Evolutionary conservation across 2,329 filamentous ascomycete genomes (phyloP).

Genomic region (Penicillium brasilianum): DNA sequence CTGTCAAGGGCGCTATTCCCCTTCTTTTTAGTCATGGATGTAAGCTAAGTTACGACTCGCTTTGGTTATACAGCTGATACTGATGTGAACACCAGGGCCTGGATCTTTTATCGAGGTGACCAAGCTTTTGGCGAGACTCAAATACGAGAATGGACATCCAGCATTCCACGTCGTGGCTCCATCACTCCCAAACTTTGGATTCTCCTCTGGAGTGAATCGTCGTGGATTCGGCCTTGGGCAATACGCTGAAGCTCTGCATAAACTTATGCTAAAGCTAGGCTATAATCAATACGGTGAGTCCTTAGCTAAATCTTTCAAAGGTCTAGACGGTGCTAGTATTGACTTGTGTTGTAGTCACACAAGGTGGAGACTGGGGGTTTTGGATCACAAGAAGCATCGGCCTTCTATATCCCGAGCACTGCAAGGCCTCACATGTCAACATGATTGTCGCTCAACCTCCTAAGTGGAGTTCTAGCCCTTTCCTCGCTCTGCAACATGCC

Average conservation of each 20-base stretch:
- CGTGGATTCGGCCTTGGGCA: slow-evolving; percentile 63
- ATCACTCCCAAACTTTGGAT: slow-evolving; percentile 61
- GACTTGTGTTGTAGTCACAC: slow-evolving; percentile 40
- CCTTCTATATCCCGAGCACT: slow-evolving; percentile 61
- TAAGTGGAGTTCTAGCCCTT: slow-evolving; percentile 57
- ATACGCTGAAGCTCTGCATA: slow-evolving; percentile 69
- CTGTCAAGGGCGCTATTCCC: slow-evolving; percentile 62
- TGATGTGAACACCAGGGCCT: slow-evolving; percentile 51
- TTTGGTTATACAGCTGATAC: not conserved
- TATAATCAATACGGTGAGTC: slow-evolving; percentile 63
- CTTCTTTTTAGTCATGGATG: slow-evolving; percentile 72
- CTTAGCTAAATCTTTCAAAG: not conserved
- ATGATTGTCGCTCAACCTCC: slow-evolving; percentile 58
- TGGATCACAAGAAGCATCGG: slow-evolving; percentile 68
- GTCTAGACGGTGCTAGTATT: not conserved
- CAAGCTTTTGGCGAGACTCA: slow-evolving; percentile 52
- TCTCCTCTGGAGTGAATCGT: slow-evolving; percentile 51
- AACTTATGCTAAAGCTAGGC: slow-evolving; percentile 70
- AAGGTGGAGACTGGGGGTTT: slow-evolving; percentile 74
- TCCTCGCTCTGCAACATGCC: slow-evolving; percentile 52
- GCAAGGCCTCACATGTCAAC: slow-evolving; percentile 68
- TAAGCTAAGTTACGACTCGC: slow-evolving; percentile 32
- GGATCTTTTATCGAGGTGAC: slow-evolving; percentile 67
- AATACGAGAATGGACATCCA: slow-evolving; percentile 42
- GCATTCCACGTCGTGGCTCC: slow-evolving; percentile 61